Percentiles rank a stretch among this genome's conserved stretches.
Conservation (phyloP, 352 stramenopile species). For the Pythium scleroteichum region DNA sequence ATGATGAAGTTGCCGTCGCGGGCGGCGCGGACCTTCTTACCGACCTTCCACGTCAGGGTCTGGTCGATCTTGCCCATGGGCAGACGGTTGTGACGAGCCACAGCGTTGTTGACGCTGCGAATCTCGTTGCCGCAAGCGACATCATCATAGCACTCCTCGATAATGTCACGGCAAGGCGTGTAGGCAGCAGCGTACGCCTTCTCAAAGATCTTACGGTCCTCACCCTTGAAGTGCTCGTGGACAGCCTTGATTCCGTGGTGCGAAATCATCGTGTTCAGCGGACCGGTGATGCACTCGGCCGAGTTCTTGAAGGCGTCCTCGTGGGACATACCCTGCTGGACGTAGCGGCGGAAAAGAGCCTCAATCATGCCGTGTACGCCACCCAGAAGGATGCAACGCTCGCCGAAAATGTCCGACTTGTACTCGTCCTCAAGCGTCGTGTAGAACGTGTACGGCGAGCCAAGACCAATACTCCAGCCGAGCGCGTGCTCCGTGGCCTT, state of each 20-base stretch:
- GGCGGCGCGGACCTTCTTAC: slow-evolving; percentile 94
- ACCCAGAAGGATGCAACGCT: slow-evolving; percentile 96
- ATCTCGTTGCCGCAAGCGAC: slow-evolving; percentile 98
- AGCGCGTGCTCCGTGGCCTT: slow-evolving; percentile 95
- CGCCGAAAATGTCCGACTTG: slow-evolving; percentile 98
- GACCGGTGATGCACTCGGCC: slow-evolving; percentile 97
- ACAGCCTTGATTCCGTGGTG: slow-evolving; percentile 97
- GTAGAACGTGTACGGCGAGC: slow-evolving; percentile 98
- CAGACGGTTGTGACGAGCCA: slow-evolving; percentile 92
- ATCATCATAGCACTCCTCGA: slow-evolving; percentile 99
- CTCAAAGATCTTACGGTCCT: slow-evolving; percentile 94
- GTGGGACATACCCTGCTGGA: slow-evolving; percentile 91
- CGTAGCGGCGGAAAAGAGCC: slow-evolving; percentile 96
- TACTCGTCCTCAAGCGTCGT: slow-evolving; percentile 97
- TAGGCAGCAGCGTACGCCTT: slow-evolving; percentile 96
- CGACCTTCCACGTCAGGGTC: slow-evolving; percentile 96
- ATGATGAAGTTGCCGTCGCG: slow-evolving; percentile 96
- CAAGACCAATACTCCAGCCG: slow-evolving; percentile 96
- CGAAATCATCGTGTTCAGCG: slow-evolving; percentile 97
- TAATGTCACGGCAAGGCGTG: slow-evolving; percentile 95
- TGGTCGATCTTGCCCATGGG: slow-evolving; percentile 98
- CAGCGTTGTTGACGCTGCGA: slow-evolving; percentile 97
- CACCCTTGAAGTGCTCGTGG: slow-evolving; percentile 92
- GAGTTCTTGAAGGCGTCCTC: slow-evolving; percentile 97
- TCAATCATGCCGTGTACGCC: slow-evolving; percentile 98